These are phyloP conservation scores for Ophiostoma australiae DNA, from an alignment of 2,329 filamentous ascomycete genomes.

Conservation along the genomic window DNA sequence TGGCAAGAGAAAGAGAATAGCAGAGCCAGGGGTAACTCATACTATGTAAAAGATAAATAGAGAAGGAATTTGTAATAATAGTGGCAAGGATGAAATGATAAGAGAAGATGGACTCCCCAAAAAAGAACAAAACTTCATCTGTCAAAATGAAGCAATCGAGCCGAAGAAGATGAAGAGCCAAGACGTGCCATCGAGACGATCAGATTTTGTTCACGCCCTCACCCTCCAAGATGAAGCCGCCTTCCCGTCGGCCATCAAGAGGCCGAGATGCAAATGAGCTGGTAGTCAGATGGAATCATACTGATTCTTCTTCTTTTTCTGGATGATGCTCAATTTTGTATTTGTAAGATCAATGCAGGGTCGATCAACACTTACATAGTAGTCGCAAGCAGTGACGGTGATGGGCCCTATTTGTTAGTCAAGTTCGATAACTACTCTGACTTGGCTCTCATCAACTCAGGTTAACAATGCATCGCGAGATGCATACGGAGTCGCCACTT, in stretches of 20 bases:
- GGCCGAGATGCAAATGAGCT: not conserved
- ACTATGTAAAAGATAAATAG: too few species aligned
- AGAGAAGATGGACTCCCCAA: not conserved
- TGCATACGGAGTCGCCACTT: not conserved
- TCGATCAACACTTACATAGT: not conserved
- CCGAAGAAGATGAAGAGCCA: not conserved
- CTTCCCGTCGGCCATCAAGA: not conserved
- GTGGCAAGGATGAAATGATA: not conserved
- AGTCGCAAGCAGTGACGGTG: not conserved
- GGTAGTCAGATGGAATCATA: not conserved
- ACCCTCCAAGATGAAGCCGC: conserved; percentile 15
- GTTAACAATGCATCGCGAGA: not conserved
- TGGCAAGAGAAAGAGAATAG: not conserved
- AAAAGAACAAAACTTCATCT: not conserved
- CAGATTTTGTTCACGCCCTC: conserved; percentile 9
- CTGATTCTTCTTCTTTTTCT: not conserved
- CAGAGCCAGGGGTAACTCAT: not conserved
- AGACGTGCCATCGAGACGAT: conserved; percentile 9
- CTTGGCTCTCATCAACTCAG: not conserved
- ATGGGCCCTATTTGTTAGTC: not conserved
- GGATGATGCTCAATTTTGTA: not conserved
- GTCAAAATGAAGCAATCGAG: not conserved
- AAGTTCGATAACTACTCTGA: not conserved
- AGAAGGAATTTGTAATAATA: not conserved
- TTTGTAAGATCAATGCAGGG: not conserved